phyloP scores from a whole-genome alignment of 176 grass and related monocot species.

The Cymbopogon citratus region DNA sequence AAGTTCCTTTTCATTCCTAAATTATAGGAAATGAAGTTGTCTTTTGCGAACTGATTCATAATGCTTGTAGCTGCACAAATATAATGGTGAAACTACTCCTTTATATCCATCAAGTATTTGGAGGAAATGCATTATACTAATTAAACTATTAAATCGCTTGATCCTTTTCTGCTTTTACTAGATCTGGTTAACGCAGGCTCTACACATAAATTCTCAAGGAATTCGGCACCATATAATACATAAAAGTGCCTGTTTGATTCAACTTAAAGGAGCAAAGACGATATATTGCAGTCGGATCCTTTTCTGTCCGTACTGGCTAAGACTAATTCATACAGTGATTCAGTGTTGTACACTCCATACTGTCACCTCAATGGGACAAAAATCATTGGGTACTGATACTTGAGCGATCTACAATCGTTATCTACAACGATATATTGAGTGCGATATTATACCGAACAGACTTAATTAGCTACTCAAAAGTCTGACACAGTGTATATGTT shows the following conservation, averaged over 20 bases:
- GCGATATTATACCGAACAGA: neutral
- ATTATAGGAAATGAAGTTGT: neutral
- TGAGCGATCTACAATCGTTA: neutral
- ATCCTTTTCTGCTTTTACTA: neutral
- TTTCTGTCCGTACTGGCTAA: constrained; percentile 17
- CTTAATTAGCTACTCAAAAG: neutral
- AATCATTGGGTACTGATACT: constrained; percentile 4
- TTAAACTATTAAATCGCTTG: neutral
- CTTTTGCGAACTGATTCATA: neutral
- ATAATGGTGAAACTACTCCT: neutral
- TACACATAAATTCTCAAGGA: neutral
- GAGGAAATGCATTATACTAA: neutral
- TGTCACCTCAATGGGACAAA: constrained; percentile 3
- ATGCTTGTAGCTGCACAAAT: neutral
- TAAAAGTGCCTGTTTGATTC: neutral
- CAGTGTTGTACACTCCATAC: neutral
- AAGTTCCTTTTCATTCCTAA: neutral
- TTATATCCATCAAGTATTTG: neutral
- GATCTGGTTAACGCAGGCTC: neutral
- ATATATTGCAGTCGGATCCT: neutral
- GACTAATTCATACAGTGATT: neutral
- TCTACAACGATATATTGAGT: neutral
- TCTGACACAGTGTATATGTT: neutral
- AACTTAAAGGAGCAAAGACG: constrained; percentile 11
- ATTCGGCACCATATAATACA: neutral